Percentiles rank a stretch among this genome's conserved stretches.
Conservation (phyloP, 2,329 filamentous ascomycete genomes). For the Colletotrichum sansevieriae region DNA sequence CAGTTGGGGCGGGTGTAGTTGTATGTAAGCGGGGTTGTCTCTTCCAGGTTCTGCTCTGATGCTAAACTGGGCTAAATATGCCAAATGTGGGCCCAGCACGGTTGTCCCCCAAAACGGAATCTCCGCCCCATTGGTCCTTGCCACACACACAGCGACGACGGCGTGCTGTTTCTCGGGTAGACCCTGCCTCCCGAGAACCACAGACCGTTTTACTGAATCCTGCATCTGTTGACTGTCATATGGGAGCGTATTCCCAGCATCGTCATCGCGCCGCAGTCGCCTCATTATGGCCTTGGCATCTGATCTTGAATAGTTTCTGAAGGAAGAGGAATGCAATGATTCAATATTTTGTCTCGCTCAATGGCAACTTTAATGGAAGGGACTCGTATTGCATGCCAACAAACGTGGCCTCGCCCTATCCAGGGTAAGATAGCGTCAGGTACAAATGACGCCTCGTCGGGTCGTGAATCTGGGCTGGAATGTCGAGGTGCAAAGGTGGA, state of each 20-base stretch:
- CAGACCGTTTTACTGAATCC: background rate
- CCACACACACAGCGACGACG: too few species aligned
- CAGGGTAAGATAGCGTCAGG: slow-evolving; percentile 29
- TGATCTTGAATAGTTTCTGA: background rate
- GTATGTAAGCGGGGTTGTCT: too few species aligned
- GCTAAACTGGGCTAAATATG: too few species aligned
- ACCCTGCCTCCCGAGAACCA: background rate
- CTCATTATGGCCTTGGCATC: background rate
- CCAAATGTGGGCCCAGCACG: too few species aligned
- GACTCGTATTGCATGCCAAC: slow-evolving; percentile 5
- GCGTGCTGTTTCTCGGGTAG: slow-evolving; percentile 13
- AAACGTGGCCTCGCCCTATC: background rate
- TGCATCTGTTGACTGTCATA: background rate
- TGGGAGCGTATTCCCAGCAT: background rate
- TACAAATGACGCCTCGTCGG: slow-evolving; percentile 16
- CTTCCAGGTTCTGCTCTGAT: too few species aligned
- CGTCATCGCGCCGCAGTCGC: slow-evolving; percentile 6
- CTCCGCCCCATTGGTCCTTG: too few species aligned
- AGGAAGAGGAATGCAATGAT: background rate
- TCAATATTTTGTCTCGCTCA: background rate
- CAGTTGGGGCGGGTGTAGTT: too few species aligned
- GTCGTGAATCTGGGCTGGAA: slow-evolving; percentile 6
- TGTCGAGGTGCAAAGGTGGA: background rate
- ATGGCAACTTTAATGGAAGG: slow-evolving; percentile 7
- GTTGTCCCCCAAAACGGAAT: too few species aligned